A percentile compares a stretch with the other conserved stretches of the same genome.
These are phyloP conservation scores for Candida peoriensis DNA, from an alignment of 805 yeast genomes.

Conservation along the genomic window DNA sequence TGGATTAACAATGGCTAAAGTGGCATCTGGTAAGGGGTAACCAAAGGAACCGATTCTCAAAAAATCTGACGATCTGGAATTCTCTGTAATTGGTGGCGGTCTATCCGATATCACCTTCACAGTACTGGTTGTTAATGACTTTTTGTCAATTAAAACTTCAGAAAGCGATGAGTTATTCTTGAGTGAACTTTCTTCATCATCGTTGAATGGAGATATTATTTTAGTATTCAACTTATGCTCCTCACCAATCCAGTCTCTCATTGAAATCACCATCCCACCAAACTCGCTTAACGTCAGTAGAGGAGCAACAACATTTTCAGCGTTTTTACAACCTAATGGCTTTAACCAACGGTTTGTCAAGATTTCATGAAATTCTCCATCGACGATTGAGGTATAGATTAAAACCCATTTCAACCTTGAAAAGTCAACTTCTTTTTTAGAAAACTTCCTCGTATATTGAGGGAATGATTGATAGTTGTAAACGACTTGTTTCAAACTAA, in stretches of 20 bases:
- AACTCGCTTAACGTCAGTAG: conserved; percentile 84
- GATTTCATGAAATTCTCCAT: conserved; percentile 88
- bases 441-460: conserved; percentile 71
- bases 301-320: conserved; percentile 79
- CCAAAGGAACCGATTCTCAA: conserved; percentile 90
- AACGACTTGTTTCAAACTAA: conserved; percentile 84
- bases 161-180: conserved; percentile 34
- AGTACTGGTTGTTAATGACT: conserved; percentile 64
- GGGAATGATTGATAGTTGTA: conserved; percentile 92
- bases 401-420: conserved; percentile 84
- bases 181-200: conserved; percentile 32
- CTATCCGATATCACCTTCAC: conserved; percentile 60
- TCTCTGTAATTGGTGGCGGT: conserved; percentile 47
- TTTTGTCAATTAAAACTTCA: conserved; percentile 68
- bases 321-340: conserved; percentile 80
- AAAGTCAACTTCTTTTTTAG: conserved; percentile 68
- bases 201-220: conserved; percentile 32
- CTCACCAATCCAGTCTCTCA: conserved; percentile 85
- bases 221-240: conserved; percentile 56
- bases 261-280: conserved; percentile 91
- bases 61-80: conserved; percentile 36
- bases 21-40: conserved; percentile 89
- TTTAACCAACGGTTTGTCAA: conserved; percentile 84
- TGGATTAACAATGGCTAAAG: conserved; percentile 90
- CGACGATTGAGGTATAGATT: conserved; percentile 83